phyloP scores from a whole-genome alignment of 139 green algal genomes.

The Chlamydomonas schloesseri region DNA sequence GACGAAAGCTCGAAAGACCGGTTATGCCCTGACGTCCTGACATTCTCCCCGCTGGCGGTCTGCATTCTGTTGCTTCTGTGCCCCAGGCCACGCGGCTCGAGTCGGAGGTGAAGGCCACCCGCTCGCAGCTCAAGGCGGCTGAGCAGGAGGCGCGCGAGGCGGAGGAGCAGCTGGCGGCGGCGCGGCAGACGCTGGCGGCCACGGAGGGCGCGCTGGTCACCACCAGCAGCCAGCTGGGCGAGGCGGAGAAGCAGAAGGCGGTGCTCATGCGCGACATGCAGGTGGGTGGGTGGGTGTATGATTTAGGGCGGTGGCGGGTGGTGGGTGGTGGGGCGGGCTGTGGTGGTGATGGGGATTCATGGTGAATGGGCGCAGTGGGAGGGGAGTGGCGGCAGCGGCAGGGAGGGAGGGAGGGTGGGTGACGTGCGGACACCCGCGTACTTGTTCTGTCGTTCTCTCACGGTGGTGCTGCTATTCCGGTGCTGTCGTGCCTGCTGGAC shows the following conservation, averaged over 20 bases:
- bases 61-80: no score
- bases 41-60: no score
- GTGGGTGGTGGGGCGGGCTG: background rate
- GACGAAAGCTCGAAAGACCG: no score
- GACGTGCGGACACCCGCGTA: no score
- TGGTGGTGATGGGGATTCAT: background rate
- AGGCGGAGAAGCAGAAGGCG: slow-evolving; percentile 26
- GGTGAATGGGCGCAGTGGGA: no score
- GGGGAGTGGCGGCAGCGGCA: no score
- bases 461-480: no score
- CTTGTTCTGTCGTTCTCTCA: no score
- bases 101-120: background rate
- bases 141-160: slow-evolving; percentile 5
- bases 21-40: no score
- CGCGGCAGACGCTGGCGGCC: background rate
- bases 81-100: slow-evolving; percentile 9
- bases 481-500: no score
- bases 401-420: no score
- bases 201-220: background rate
- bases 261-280: slow-evolving; percentile 31
- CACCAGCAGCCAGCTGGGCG: slow-evolving; percentile 26
- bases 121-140: background rate
- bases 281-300: background rate
- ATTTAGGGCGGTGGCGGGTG: background rate
- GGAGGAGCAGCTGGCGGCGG: background rate